Evolutionary conservation across 2,329 filamentous ascomycete genomes (phyloP).

Genomic region (Helotiales sp.): DNA sequence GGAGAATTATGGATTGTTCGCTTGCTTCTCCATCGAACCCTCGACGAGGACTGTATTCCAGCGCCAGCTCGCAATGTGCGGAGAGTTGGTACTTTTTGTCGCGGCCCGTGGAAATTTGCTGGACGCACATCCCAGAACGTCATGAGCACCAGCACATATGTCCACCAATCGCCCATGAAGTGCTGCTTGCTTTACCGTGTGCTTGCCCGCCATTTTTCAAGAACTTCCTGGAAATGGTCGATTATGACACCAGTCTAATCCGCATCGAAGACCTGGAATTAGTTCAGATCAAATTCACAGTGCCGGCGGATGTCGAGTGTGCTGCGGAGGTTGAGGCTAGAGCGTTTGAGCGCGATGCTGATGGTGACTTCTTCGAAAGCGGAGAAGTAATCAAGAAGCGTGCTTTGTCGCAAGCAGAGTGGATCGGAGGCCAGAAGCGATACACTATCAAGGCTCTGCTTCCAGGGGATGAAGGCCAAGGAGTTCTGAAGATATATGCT

Average conservation of each 20-base stretch:
- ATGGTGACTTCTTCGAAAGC: slow-evolving; percentile 92
- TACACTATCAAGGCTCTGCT: slow-evolving; percentile 92
- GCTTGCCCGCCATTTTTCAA: slow-evolving; percentile 88
- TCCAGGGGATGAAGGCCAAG: slow-evolving; percentile 88
- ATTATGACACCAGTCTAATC: slow-evolving; percentile 86
- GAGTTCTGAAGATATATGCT: slow-evolving; percentile 86
- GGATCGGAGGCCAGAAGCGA: slow-evolving; percentile 82
- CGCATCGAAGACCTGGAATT: slow-evolving; percentile 91
- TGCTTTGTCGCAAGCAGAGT: slow-evolving; percentile 87
- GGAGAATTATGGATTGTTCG: slow-evolving; percentile 94
- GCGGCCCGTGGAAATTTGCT: slow-evolving; percentile 85
- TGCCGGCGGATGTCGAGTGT: slow-evolving; percentile 87
- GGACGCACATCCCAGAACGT: slow-evolving; percentile 89
- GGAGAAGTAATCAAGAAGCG: slow-evolving; percentile 84
- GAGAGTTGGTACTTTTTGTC: slow-evolving; percentile 95
- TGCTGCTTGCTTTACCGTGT: slow-evolving; percentile 82
- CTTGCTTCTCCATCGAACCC: slow-evolving; percentile 91
- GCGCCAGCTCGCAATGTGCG: slow-evolving; percentile 64
- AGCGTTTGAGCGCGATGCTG: slow-evolving; percentile 75
- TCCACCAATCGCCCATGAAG: slow-evolving; percentile 81
- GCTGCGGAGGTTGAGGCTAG: slow-evolving; percentile 89
- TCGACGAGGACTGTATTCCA: slow-evolving; percentile 74
- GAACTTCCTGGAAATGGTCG: slow-evolving; percentile 73
- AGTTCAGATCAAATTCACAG: slow-evolving; percentile 83
- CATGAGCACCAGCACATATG: slow-evolving; percentile 91